These are phyloP conservation scores for Vitis riparia DNA, from an alignment of 164 flowering plant species.

Conservation along the genomic window DNA sequence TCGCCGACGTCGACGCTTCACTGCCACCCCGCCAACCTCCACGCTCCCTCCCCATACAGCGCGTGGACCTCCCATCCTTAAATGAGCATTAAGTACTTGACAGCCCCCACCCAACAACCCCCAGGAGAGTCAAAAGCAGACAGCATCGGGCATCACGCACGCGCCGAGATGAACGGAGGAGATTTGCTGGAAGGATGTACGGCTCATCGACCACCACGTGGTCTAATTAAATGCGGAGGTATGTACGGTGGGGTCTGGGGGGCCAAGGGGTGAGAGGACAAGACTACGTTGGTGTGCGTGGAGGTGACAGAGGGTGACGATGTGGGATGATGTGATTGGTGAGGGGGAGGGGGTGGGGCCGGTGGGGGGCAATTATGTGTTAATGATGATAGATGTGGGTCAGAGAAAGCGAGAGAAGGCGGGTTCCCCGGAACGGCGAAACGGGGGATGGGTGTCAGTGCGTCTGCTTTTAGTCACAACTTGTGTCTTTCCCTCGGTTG, in stretches of 20 bases:
- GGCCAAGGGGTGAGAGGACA: neutral
- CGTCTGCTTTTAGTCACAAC: too few species aligned
- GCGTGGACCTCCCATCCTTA: too few species aligned
- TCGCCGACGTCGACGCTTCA: too few species aligned
- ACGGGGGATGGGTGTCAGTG: too few species aligned
- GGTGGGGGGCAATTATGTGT: neutral
- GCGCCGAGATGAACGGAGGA: neutral
- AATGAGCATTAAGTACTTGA: neutral
- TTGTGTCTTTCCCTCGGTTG: too few species aligned
- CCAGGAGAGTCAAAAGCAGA: neutral
- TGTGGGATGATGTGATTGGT: neutral
- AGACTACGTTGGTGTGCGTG: neutral
- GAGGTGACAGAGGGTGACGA: neutral
- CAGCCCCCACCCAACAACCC: neutral
- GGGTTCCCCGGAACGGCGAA: too few species aligned
- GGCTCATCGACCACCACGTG: conserved; percentile 9
- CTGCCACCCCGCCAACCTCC: too few species aligned
- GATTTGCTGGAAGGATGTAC: neutral
- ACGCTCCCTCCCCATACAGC: too few species aligned
- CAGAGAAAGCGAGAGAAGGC: neutral
- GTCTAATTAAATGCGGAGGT: conserved; percentile 9
- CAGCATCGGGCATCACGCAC: neutral
- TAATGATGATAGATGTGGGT: neutral
- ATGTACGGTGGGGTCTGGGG: conserved; percentile 4
- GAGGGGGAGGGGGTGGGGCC: neutral